These are phyloP conservation scores for Hortaea sp. DNA, from an alignment of 2,329 filamentous ascomycete genomes.

Conservation along the genomic window DNA sequence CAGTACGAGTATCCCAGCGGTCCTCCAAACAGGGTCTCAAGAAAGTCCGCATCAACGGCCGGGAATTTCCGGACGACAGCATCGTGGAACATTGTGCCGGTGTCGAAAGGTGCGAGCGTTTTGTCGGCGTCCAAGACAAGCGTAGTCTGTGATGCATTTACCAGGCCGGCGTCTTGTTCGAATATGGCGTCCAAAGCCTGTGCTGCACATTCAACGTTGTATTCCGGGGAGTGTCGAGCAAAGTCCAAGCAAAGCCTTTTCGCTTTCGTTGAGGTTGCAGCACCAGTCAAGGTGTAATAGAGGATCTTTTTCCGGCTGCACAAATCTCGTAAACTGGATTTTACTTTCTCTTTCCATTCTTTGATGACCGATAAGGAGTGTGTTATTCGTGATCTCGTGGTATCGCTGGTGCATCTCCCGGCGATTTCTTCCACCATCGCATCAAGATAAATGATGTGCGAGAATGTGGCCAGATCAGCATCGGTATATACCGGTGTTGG, in stretches of 20 bases:
- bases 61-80: neutral
- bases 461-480: slow-evolving; percentile 39
- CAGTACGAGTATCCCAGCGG: slow-evolving; percentile 41
- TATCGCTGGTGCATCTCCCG: slow-evolving; percentile 31
- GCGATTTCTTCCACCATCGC: slow-evolving; percentile 19
- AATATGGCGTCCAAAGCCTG: slow-evolving; percentile 27
- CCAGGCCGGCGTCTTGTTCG: neutral
- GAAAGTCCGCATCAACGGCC: neutral
- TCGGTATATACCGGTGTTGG: slow-evolving; percentile 32
- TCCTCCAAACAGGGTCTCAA: slow-evolving; percentile 6
- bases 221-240: slow-evolving; percentile 24
- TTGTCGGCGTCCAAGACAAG: slow-evolving; percentile 51
- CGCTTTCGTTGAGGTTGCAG: slow-evolving; percentile 7
- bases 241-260: slow-evolving; percentile 30
- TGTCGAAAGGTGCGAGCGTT: slow-evolving; percentile 44
- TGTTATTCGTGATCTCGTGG: neutral
- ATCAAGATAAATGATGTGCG: slow-evolving; percentile 51
- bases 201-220: slow-evolving; percentile 16
- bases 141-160: slow-evolving; percentile 31
- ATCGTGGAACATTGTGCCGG: slow-evolving; percentile 43
- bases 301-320: slow-evolving; percentile 39
- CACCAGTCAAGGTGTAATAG: slow-evolving; percentile 32
- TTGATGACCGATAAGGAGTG: slow-evolving; percentile 20
- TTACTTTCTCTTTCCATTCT: slow-evolving; percentile 2
- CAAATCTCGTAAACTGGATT: slow-evolving; percentile 27